A percentile compares a stretch with the other conserved stretches of the same genome.
Evolutionary conservation across 2,329 filamentous ascomycete genomes (phyloP).

Genomic region (Ascochyta rabiei): DNA sequence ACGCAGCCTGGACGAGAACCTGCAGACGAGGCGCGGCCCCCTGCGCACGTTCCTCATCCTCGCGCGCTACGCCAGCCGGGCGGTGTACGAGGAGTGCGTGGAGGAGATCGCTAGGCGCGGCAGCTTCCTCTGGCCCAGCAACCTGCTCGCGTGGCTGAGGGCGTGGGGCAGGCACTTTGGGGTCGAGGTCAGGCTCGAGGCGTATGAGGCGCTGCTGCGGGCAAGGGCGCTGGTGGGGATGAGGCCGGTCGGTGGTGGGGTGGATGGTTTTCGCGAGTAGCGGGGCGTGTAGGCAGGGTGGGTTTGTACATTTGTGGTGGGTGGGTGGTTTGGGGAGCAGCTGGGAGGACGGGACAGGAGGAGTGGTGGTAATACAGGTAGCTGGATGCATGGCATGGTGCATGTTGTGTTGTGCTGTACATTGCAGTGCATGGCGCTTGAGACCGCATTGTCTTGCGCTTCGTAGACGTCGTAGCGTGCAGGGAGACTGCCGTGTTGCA

Average conservation of each 20-base stretch:
- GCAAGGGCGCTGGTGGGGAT: conserved; percentile 58
- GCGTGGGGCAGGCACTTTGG: conserved; percentile 62
- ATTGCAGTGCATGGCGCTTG: no score
- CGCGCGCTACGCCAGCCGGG: conserved; percentile 66
- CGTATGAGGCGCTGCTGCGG: conserved; percentile 64
- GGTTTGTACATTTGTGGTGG: no score
- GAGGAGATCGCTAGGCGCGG: conserved; percentile 52
- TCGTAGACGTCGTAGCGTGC: no score
- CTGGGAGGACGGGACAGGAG: no score
- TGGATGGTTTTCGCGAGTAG: conserved; percentile 16
- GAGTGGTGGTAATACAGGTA: no score
- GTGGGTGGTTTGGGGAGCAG: no score
- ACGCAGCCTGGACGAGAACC: conserved; percentile 87
- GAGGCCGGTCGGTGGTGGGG: conserved; percentile 25
- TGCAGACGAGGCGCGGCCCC: conserved; percentile 72
- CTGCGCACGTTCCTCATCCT: conserved; percentile 69
- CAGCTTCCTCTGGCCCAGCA: conserved; percentile 60
- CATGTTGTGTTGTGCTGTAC: no score
- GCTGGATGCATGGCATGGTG: no score
- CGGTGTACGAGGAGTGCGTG: conserved; percentile 66
- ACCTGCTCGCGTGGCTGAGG: conserved; percentile 57
- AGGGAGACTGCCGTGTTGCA: no score
- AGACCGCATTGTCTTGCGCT: no score
- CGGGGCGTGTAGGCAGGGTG: no score
- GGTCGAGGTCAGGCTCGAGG: conserved; percentile 62